phyloP scores from a whole-genome alignment of 1,284 basidiomycete species.

The Flammula alnicola region DNA sequence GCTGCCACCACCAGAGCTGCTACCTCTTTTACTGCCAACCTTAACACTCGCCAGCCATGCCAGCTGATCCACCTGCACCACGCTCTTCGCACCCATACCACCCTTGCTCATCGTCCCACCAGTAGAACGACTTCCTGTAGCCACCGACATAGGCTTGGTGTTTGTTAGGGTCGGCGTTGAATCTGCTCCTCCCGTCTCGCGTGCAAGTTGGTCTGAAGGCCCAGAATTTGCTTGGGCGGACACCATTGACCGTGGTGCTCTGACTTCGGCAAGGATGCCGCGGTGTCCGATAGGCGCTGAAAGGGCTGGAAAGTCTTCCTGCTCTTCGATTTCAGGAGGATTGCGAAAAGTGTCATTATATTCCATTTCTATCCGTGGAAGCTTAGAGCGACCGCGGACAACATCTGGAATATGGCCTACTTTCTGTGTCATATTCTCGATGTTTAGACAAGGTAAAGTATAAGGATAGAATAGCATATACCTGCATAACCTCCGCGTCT shows the following conservation, averaged over 20 bases:
- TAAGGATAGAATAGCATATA: constrained; percentile 6
- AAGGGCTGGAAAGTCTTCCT: constrained; percentile 42
- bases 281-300: constrained; percentile 73
- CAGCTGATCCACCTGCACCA: constrained; percentile 61
- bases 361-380: constrained; percentile 28
- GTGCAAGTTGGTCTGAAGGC: too few relatives aligned
- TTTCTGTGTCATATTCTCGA: constrained; percentile 37
- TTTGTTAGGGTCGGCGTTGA: constrained; percentile 22
- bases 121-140: constrained; percentile 14
- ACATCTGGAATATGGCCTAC: constrained; percentile 43
- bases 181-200: too few relatives aligned
- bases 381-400: constrained; percentile 35
- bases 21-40: constrained; percentile 47
- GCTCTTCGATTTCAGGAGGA: constrained; percentile 45
- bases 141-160: constrained; percentile 8
- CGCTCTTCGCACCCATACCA: constrained; percentile 52
- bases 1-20: constrained; percentile 52
- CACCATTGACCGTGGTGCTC: constrained; percentile 50
- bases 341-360: constrained; percentile 51
- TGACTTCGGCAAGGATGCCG: constrained; percentile 69
- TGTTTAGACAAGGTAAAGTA: not conserved
- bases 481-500: constrained; percentile 68
- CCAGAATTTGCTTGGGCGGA: not conserved
- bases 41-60: constrained; percentile 77
- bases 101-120: constrained; percentile 64